phyloP scores from a whole-genome alignment of 768 basidiomycete genomes.

The Fomitopsis serialis region DNA sequence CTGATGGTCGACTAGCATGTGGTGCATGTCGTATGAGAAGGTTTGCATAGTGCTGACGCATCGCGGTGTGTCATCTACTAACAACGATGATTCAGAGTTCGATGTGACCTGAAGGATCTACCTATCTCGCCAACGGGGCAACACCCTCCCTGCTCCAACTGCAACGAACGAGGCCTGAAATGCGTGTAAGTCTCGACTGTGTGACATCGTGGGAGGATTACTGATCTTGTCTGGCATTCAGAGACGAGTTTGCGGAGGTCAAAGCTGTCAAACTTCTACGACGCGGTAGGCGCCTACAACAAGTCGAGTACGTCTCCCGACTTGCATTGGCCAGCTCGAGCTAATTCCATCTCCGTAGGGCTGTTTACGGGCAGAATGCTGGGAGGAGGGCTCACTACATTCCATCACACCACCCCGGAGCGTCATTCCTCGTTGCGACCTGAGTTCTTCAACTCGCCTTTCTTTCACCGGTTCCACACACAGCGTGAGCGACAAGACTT shows the following conservation, averaged over 20 bases:
- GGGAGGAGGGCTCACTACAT: constrained; percentile 35
- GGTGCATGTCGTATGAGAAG: constrained; percentile 90
- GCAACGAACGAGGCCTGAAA: constrained; percentile 81
- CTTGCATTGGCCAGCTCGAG: background rate
- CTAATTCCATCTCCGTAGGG: constrained; percentile 35
- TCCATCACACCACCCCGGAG: constrained; percentile 38
- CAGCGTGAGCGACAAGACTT: constrained; percentile 54
- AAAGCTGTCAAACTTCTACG: constrained; percentile 84
- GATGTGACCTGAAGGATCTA: constrained; percentile 89
- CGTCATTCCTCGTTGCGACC: constrained; percentile 68
- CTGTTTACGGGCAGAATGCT: constrained; percentile 70
- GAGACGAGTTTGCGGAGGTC: constrained; percentile 88
- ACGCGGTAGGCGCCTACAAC: constrained; percentile 73
- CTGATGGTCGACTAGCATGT: constrained; percentile 74
- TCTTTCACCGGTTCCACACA: constrained; percentile 79
- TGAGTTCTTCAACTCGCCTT: constrained; percentile 80
- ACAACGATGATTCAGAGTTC: constrained; percentile 49
- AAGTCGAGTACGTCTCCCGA: constrained; percentile 63
- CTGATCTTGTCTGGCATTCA: constrained; percentile 26
- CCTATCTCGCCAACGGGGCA: constrained; percentile 40
- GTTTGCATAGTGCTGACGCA: constrained; percentile 30
- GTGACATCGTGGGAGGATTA: background rate
- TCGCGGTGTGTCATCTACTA: background rate
- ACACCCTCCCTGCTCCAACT: constrained; percentile 74
- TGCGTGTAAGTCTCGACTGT: constrained; percentile 81